Evolutionary conservation across 1,139 yeast species (phyloP), one percentile per base, ranked within the genome.

Genomic region (Candida buenavistaensis): DNA sequence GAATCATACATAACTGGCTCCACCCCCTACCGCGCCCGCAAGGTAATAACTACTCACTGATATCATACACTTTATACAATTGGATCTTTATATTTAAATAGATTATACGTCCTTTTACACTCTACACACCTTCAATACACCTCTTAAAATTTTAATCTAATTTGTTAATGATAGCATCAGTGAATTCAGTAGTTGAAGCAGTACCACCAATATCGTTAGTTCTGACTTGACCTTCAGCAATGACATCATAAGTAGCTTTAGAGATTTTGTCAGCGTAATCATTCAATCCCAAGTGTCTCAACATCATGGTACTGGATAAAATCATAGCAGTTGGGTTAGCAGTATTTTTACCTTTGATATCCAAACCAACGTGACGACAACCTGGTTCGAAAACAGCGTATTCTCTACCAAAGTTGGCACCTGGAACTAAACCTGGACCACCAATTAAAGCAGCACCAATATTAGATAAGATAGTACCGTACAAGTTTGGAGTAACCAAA

Each of bases 311-410:
- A 35, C 96, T 79, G 41, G 96, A 87, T 59, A 90, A 77, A 56
- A 90, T 84, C 94, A 90, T 84, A 53, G 96, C 97, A 45, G 97
- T 88, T 65, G 98, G 98, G 81, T 92, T 92, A 50, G 97, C 97
- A 48, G 86, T 76, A 75, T 88, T 85, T 68, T 86, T 81, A 60
- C 96, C 97, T 75, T 87, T 78, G 63, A 92, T 86, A 69, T 90
- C 97, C 57, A 89, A 78, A 68, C 97, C 98, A 56, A 90, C 97
- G 73, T 92, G 98, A 78, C 97, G 86, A 73, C 97, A 90, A 68
- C 97, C 98, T 54, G 98, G 98, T 76, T 92, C 98, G 66, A 92
- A 92, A 47, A 92, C 94, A 41, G 98, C 97, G 65, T 85, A 83
- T 59, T 92, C 97, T 66, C 96, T 85, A 68, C 98, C 97, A 54